Base-by-base conservation (phyloP, 2,329 filamentous ascomycete genomes). In the Sporothrix dimorphospora region DNA sequence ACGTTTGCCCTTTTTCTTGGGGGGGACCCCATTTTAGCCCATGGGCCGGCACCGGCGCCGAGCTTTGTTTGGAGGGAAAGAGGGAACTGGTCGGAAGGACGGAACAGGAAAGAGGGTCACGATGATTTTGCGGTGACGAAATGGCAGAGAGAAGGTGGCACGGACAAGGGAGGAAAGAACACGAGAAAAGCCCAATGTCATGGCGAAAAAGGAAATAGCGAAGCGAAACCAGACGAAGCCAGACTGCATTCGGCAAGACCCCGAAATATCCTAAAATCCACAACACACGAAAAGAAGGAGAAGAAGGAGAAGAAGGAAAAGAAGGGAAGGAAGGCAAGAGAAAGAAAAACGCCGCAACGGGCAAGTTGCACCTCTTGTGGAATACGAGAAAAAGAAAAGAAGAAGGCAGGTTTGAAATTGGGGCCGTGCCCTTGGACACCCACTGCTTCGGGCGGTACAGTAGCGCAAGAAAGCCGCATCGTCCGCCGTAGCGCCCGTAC, bases 51-150 rank as follows among this genome's bases (percentile, higher is more conserved):
- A 68, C 65, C 65, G 65, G 65, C 47, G 65, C 65, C 65, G 30
- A 51, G 14, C 2, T n/a, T n/a, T n/a, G n/a, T n/a, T n/a, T n/a
- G n/a, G 14, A 63, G 38, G 59, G 59, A 63, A 51, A 51, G 16
- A 19, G 42, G 21, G 38, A 27, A 24, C 40, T 27, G 59, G 61
- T 19, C 42, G 59, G 59, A 66, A 66, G 8, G 24, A 66, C 63
- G 63, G 45, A 66, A 47, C 24, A 66, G 42, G 19, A 66, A 66
- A 66, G 42, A 49, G 63, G 63, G 63, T 49, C 24, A 66, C 42
- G 63, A 66, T 66, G 27, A n/a, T 40, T 68, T 53, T 51, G 21
- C 45, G 30, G 65, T 11, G 65, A 30, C 30, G 12, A 68, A 38
- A 9, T 24, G 34, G 19, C 19, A 19, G 45, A 14, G n/a, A n/a